Evolutionary conservation across 192 early-diverging fungal species (phyloP), one percentile per base, ranked within the genome.

Genomic region (Diversispora eburnea): DNA sequence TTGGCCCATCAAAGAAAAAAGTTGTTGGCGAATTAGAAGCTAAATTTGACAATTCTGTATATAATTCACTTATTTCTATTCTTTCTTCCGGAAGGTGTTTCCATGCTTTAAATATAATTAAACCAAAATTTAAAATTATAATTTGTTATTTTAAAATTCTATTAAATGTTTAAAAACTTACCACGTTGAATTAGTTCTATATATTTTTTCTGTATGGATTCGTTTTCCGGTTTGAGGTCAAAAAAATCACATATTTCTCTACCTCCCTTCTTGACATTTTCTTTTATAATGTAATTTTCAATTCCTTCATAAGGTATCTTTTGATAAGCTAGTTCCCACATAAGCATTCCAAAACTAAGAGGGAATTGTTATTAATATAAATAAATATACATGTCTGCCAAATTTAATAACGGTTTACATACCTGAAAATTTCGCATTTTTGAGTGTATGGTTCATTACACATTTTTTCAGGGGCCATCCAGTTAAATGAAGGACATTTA

Each of bases 341-440:
- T 25, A 17, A 62, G 41, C 60, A 62, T 62, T 41, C 60, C 60
- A 62, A 62, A 62, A 43, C 60, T 62, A 41, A 7, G 39, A 15
- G 2, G 7, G 5, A 15, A 52, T 22, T 9, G 17, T 0, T 15
- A 5, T n/a, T 15, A 15, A 6, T 7, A 41, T 43, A 17, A 43
- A 17, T 41, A 25, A 62, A 42, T 17, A n/a, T 17, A 15, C 3
- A 52, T 15, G 17, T 52, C 17, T 52, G 10, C 3, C 10, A 52
- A 52, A 10, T 52, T 52, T 52, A 52, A 52, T n/a, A n/a, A 52
- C 3, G 10, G n/a, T 62, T 17, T 8, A 39, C 20, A 41, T 61
- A 39, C 59, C 25, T 61, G 15, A 33, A 22, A 33, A 39, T 61
- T 13, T 61, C 22, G 10, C 41, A 33, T 15, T 12, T 22, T 5